phyloP scores from a whole-genome alignment of 345 rosid species.

The Fremontodendron californicum region DNA sequence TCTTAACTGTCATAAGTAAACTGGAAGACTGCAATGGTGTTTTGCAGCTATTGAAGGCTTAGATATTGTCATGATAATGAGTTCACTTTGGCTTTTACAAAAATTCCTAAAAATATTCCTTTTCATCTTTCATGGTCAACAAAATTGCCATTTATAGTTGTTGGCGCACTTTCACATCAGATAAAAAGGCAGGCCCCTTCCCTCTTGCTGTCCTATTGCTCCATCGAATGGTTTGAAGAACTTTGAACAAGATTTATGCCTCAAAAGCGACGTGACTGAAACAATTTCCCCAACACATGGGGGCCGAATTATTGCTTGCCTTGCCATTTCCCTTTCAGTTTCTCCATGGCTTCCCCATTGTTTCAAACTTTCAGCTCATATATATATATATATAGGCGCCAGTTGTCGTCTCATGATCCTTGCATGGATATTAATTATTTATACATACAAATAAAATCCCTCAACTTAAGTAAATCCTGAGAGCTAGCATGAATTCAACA shows the following conservation, averaged over 20 bases:
- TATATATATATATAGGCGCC: too few species aligned
- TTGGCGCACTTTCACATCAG: conserved; percentile 16
- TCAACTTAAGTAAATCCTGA: too few species aligned
- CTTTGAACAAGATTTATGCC: neutral
- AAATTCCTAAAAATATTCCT: neutral
- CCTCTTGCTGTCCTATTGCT: conserved; percentile 10
- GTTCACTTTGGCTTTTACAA: conserved; percentile 13
- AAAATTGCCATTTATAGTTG: conserved; percentile 23
- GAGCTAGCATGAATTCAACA: too few species aligned
- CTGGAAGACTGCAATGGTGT: neutral
- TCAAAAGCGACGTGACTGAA: conserved; percentile 35
- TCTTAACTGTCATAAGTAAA: too few species aligned
- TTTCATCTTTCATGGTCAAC: conserved; percentile 2
- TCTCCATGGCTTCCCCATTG: neutral
- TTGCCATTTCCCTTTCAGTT: conserved; percentile 31
- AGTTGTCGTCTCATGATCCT: too few species aligned
- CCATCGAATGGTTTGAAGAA: neutral
- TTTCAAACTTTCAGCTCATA: too few species aligned
- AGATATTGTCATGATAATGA: neutral
- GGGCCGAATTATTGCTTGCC: conserved; percentile 30
- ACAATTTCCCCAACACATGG: conserved; percentile 32
- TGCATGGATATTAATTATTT: too few species aligned
- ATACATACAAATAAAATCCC: too few species aligned
- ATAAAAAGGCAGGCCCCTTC: conserved; percentile 18
- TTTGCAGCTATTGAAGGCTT: neutral